These are phyloP conservation scores for Psilocybe cubensis DNA, from an alignment of 768 basidiomycete genomes.

Conservation along the genomic window DNA sequence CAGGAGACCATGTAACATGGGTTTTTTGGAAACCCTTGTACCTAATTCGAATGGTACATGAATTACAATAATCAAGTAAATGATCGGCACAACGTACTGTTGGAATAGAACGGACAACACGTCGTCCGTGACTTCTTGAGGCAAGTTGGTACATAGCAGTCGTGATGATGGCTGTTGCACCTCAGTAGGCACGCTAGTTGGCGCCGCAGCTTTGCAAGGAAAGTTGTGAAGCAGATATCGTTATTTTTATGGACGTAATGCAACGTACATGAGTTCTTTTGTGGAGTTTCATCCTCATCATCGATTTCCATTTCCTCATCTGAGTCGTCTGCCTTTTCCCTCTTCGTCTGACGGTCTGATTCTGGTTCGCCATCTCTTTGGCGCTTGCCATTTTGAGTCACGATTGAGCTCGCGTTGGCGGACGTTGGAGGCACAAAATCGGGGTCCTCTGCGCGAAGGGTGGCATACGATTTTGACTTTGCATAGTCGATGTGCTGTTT, in stretches of 20 bases:
- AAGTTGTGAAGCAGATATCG: conserved; percentile 33
- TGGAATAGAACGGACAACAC: conserved; percentile 89
- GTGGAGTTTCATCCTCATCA: conserved; percentile 74
- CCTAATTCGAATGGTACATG: conserved; percentile 41
- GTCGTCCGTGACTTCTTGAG: conserved; percentile 87
- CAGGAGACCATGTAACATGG: conserved; percentile 70
- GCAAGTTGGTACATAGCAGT: conserved; percentile 83
- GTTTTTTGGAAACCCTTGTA: conserved; percentile 83
- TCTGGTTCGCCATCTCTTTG: conserved; percentile 66
- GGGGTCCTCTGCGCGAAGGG: conserved; percentile 76
- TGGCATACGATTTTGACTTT: conserved; percentile 87
- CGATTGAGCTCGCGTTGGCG: conserved; percentile 55
- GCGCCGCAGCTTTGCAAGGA: conserved; percentile 36
- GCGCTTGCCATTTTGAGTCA: conserved; percentile 60
- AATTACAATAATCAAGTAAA: background rate
- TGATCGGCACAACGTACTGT: conserved; percentile 61
- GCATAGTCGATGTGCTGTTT: conserved; percentile 89
- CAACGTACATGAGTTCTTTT: conserved; percentile 51
- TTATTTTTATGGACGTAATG: conserved; percentile 26
- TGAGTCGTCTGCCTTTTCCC: conserved; percentile 63
- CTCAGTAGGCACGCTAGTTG: conserved; percentile 45
- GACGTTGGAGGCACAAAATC: conserved; percentile 77
- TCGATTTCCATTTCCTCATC: conserved; percentile 94
- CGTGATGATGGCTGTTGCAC: conserved; percentile 61
- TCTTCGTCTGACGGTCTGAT: conserved; percentile 63